Conservation (phyloP, 75 land plant species). For the Chamaecyparis obtusa region DNA sequence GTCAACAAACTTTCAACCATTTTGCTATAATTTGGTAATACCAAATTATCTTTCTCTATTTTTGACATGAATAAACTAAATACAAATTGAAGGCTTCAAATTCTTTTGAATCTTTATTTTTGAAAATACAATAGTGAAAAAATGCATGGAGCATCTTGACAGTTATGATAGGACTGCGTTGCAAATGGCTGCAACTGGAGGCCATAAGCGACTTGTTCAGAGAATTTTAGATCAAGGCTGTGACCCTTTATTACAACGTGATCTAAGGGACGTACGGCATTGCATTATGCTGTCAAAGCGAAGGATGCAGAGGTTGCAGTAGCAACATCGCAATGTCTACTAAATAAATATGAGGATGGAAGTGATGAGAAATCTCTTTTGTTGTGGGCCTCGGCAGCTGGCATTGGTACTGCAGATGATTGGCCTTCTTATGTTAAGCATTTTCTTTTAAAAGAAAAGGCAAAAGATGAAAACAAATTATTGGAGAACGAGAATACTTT, state of each 20-base stretch:
- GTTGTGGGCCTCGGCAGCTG: background rate
- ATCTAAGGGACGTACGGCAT: background rate
- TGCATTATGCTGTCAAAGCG: background rate
- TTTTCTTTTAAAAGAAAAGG: background rate
- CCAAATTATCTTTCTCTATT: too few relatives aligned
- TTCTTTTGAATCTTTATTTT: too few relatives aligned
- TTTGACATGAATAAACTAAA: too few relatives aligned
- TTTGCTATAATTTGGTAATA: too few relatives aligned
- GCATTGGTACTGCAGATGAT: background rate
- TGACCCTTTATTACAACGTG: background rate
- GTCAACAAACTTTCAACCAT: too few relatives aligned
- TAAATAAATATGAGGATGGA: too few relatives aligned
- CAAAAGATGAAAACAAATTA: background rate
- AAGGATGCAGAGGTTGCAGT: background rate
- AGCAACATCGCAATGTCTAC: too few relatives aligned
- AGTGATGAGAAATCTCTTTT: too few relatives aligned
- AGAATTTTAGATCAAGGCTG: background rate
- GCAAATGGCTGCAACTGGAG: background rate
- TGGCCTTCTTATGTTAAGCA: background rate
- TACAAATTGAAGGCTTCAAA: too few relatives aligned
- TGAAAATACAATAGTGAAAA: too few relatives aligned
- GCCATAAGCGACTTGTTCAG: background rate
- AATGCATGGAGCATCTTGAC: background rate
- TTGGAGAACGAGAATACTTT: background rate
- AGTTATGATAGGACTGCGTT: background rate